Evolutionary conservation across 495 filamentous ascomycete genomes (phyloP).

Genomic region (Evernia prunastri): DNA sequence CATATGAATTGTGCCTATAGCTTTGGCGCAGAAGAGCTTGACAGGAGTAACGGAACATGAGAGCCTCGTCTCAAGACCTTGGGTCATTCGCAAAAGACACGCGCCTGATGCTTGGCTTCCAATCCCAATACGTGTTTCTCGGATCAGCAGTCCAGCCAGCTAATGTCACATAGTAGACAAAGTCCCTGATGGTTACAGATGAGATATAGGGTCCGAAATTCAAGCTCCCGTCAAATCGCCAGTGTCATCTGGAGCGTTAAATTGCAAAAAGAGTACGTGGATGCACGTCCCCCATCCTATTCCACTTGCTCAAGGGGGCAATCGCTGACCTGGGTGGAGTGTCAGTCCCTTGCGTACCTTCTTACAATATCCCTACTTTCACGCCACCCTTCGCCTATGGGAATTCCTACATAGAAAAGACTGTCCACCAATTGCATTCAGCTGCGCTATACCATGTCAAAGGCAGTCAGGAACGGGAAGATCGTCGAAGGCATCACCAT

Average conservation of each 20-base stretch:
- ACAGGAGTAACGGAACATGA: not conserved
- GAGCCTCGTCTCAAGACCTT: not conserved
- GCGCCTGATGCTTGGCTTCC: not conserved
- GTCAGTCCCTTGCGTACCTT: not conserved
- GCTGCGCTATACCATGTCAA: not conserved
- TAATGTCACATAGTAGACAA: not conserved
- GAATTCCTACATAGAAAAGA: not conserved
- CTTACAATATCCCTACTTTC: not conserved
- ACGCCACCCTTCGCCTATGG: not conserved
- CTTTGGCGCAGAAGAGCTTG: not conserved
- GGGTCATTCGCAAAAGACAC: not conserved
- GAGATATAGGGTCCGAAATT: not conserved
- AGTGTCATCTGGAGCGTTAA: not conserved
- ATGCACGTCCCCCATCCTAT: not conserved
- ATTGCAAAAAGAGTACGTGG: not conserved
- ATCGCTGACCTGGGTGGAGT: not conserved
- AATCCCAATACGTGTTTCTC: not conserved
- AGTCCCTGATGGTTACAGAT: not conserved
- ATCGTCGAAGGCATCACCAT: not conserved
- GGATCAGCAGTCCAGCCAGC: not conserved
- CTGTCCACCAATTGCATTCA: not conserved
- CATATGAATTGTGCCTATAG: not conserved
- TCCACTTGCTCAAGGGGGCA: not conserved
- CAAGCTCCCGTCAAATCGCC: not conserved
- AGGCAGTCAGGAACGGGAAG: not conserved